A percentile compares a stretch with the other conserved stretches of the same genome.
Evolutionary conservation across 2,329 filamentous ascomycete genomes (phyloP).

Genomic region (Colletotrichum tropicicola): DNA sequence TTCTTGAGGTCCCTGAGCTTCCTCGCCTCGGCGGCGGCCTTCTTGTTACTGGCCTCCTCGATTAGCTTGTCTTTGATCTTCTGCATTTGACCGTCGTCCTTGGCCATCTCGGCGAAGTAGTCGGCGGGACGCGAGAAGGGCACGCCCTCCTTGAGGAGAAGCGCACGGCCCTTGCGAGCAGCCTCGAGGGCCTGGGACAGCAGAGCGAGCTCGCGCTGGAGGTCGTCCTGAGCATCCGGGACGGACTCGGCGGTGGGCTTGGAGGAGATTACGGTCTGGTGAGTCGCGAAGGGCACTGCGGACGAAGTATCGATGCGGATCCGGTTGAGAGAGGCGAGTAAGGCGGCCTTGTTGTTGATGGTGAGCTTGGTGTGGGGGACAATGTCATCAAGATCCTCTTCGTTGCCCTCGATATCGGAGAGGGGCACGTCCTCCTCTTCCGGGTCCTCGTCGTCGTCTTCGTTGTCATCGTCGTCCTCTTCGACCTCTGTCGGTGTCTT

Average conservation of each 20-base stretch:
- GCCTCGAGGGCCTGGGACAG: slow-evolving; percentile 89
- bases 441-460: slow-evolving; percentile 72
- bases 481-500: slow-evolving; percentile 41
- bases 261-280: slow-evolving; percentile 79
- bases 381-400: slow-evolving; percentile 85
- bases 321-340: slow-evolving; percentile 81
- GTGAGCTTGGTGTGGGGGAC: slow-evolving; percentile 92
- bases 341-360: slow-evolving; percentile 95
- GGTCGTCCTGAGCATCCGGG: slow-evolving; percentile 87
- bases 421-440: slow-evolving; percentile 90
- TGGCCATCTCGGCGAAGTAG: slow-evolving; percentile 99
- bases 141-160: slow-evolving; percentile 82
- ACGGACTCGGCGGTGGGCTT: slow-evolving; percentile 74
- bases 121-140: slow-evolving; percentile 90
- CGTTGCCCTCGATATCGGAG: slow-evolving; percentile 82
- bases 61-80: slow-evolving; percentile 93
- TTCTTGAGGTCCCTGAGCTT: slow-evolving; percentile 97
- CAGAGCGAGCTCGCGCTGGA: slow-evolving; percentile 91
- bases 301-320: slow-evolving; percentile 75
- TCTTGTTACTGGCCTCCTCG: slow-evolving; percentile 91
- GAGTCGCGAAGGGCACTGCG: slow-evolving; percentile 80
- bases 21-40: slow-evolving; percentile 89
- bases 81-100: slow-evolving; percentile 98
- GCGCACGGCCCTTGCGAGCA: slow-evolving; percentile 75
- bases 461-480: slow-evolving; percentile 57